phyloP scores from a whole-genome alignment of 225 moss, liverwort and hornwort genomes.

The Rhytidiadelphus loreus region DNA sequence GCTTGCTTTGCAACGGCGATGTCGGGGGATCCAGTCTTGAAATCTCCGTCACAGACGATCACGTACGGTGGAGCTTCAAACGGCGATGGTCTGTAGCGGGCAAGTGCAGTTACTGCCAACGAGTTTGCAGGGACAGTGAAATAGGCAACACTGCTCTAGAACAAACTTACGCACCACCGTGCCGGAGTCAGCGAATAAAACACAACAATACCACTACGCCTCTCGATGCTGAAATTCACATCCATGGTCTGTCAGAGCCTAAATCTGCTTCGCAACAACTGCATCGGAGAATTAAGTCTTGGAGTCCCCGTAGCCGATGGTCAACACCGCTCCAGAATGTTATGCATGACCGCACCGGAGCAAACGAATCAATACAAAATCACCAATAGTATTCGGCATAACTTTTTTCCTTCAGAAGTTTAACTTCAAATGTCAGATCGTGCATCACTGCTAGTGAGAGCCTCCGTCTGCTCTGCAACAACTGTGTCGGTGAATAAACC shows the following conservation, averaged over 20 bases:
- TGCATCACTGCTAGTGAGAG: not conserved
- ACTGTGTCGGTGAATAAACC: not conserved
- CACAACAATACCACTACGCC: not conserved
- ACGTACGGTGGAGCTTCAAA: not conserved
- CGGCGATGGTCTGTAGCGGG: not conserved
- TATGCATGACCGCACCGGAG: not conserved
- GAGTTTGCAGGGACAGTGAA: not conserved
- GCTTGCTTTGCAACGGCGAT: not conserved
- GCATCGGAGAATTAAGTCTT: not conserved
- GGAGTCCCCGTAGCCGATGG: not conserved
- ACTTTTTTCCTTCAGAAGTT: not conserved
- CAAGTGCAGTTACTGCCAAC: not conserved
- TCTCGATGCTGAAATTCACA: not conserved
- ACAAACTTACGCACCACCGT: not conserved
- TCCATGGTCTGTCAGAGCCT: not conserved
- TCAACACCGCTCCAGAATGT: not conserved
- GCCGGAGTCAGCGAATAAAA: not conserved
- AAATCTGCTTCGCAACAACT: not conserved
- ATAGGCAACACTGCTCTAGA: not conserved
- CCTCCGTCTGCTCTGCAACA: not conserved
- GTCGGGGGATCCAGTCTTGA: not conserved
- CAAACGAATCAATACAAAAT: not conserved
- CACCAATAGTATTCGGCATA: not conserved
- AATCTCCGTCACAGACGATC: not conserved
- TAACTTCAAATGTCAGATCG: not conserved